phyloP scores from a whole-genome alignment of 352 stramenopile genomes.

The Phytophthora melonis region DNA sequence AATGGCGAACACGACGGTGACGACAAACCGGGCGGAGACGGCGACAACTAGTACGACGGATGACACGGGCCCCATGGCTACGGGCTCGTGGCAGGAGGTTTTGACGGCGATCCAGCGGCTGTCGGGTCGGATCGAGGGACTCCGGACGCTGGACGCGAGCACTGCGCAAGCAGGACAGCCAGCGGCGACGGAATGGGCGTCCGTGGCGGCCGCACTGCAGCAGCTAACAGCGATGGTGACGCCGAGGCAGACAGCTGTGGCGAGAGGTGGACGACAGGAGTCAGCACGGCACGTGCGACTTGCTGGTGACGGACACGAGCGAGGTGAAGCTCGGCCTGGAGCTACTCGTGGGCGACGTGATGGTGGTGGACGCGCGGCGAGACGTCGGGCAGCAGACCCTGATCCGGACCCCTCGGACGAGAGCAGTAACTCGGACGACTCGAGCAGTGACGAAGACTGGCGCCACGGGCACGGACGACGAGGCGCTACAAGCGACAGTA shows the following conservation, averaged over 20 bases:
- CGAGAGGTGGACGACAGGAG: background rate
- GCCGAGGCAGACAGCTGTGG: background rate
- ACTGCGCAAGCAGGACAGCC: background rate
- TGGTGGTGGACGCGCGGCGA: background rate
- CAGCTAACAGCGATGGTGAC: background rate
- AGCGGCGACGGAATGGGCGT: background rate
- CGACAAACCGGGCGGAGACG: too few relatives aligned
- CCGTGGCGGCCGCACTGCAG: background rate
- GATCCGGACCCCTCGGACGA: background rate
- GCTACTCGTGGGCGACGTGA: background rate
- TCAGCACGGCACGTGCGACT: background rate
- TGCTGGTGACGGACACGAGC: background rate
- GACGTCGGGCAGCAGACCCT: too few relatives aligned
- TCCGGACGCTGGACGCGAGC: background rate
- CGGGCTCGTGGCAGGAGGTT: too few relatives aligned
- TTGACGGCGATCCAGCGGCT: background rate
- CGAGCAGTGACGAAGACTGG: background rate
- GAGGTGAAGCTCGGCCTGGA: background rate
- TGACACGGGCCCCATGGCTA: too few relatives aligned
- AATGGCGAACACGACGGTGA: too few relatives aligned
- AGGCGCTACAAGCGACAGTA: background rate
- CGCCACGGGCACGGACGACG: background rate
- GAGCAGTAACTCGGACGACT: background rate
- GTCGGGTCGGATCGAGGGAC: background rate
- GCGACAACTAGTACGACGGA: too few relatives aligned